phyloP scores from a whole-genome alignment of 2,329 filamentous ascomycete genomes.

The Bretziella fagacearum region DNA sequence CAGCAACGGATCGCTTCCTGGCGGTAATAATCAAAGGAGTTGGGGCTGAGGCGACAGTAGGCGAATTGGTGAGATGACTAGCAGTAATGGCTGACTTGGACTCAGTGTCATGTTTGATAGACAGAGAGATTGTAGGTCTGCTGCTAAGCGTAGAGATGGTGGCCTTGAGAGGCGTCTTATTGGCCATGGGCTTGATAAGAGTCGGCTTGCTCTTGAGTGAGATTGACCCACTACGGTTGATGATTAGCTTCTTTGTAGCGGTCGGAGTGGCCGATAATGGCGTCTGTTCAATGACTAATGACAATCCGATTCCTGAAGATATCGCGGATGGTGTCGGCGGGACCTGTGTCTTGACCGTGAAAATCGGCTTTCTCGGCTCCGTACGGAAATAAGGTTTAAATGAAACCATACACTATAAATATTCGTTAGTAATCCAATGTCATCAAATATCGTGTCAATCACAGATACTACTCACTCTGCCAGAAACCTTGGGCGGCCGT shows the following conservation, averaged over 20 bases:
- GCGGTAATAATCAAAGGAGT: background rate
- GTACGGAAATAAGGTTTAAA: constrained; percentile 26
- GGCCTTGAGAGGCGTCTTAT: background rate
- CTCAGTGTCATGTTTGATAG: constrained; percentile 13
- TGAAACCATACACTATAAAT: constrained; percentile 21
- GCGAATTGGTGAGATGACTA: background rate
- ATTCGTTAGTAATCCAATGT: background rate
- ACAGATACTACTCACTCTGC: constrained; percentile 21
- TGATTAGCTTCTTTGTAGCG: constrained; percentile 14
- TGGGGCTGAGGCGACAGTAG: background rate
- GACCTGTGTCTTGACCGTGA: constrained; percentile 2
- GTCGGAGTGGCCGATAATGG: background rate
- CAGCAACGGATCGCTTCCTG: background rate
- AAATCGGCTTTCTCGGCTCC: constrained; percentile 5
- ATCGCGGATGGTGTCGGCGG: background rate
- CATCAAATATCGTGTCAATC: background rate
- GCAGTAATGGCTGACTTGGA: background rate
- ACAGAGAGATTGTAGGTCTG: constrained; percentile 13
- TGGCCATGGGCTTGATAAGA: constrained; percentile 4
- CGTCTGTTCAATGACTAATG: background rate
- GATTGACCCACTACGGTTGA: constrained; percentile 15
- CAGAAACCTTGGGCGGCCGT: constrained; percentile 22
- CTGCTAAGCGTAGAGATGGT: background rate
- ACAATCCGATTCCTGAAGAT: background rate
- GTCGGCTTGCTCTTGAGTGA: constrained; percentile 11